Percentiles rank a stretch among this genome's conserved stretches.
These are phyloP conservation scores for Salix caprea DNA, from an alignment of 345 rosid species.

Conservation along the genomic window DNA sequence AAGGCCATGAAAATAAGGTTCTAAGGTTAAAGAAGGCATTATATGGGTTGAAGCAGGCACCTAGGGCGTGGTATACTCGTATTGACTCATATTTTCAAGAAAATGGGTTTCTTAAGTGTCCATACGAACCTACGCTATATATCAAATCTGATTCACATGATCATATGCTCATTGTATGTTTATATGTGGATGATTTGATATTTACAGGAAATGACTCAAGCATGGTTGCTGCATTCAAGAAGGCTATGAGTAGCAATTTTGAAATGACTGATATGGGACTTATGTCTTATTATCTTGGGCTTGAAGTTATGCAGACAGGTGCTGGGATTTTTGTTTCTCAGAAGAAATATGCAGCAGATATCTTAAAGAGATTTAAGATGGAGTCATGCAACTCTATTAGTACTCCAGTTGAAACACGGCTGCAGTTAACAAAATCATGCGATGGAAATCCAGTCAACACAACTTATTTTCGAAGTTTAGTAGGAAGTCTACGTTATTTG, in stretches of 20 bases:
- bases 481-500: too few species aligned
- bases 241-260: neutral
- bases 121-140: neutral
- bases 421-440: neutral
- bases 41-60: neutral
- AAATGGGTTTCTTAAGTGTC: neutral
- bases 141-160: neutral
- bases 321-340: neutral
- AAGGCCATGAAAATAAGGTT: neutral
- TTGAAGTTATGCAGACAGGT: neutral
- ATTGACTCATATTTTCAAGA: neutral
- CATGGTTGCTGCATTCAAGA: neutral
- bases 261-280: neutral
- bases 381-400: too few species aligned
- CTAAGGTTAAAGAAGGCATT: neutral
- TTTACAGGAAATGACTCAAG: neutral
- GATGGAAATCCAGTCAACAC: neutral
- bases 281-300: neutral
- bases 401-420: too few species aligned
- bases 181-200: neutral
- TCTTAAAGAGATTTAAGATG: too few species aligned
- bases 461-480: neutral
- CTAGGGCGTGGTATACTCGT: neutral
- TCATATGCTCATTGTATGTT: neutral
- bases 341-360: neutral